Evolutionary conservation across 2,329 filamentous ascomycete genomes (phyloP).

Genomic region (Ophiostoma perfectum): DNA sequence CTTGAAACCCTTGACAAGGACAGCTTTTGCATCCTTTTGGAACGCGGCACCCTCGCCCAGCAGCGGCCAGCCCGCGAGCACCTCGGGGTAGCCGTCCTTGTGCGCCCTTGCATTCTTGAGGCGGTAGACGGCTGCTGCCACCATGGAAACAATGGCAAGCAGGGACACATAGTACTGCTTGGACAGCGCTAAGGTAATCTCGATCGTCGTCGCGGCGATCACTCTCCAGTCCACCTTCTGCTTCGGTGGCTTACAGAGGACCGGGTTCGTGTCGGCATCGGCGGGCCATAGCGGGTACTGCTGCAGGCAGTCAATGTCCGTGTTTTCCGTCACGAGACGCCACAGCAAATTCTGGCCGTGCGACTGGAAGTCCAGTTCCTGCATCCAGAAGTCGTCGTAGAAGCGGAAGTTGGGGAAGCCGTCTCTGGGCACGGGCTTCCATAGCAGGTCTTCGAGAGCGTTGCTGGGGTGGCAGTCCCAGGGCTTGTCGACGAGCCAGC

Average conservation of each 20-base stretch:
- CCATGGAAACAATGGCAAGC: too few relatives aligned
- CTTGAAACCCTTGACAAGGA: background rate
- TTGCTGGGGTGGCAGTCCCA: conserved; percentile 27
- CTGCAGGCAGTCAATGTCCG: conserved; percentile 25
- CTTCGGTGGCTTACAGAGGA: background rate
- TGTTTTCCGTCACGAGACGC: conserved; percentile 26
- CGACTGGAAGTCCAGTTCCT: conserved; percentile 24
- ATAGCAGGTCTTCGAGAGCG: conserved; percentile 26
- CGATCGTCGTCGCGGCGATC: background rate
- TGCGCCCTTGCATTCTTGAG: background rate
- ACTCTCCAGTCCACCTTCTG: background rate
- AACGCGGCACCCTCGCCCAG: background rate
- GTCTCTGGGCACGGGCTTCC: conserved; percentile 20
- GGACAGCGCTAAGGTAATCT: background rate
- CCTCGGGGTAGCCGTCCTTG: background rate
- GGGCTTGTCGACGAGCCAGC: conserved; percentile 27
- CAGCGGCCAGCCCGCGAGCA: background rate
- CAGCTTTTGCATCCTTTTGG: background rate
- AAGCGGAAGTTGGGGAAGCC: conserved; percentile 24
- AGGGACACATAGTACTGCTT: background rate
- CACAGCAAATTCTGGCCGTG: conserved; percentile 25
- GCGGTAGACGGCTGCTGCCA: too few relatives aligned
- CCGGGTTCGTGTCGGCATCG: conserved; percentile 22
- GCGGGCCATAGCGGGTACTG: conserved; percentile 24
- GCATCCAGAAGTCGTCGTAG: conserved; percentile 25